phyloP scores from a whole-genome alignment of 352 stramenopile species.

The Phytophthora capsici region DNA sequence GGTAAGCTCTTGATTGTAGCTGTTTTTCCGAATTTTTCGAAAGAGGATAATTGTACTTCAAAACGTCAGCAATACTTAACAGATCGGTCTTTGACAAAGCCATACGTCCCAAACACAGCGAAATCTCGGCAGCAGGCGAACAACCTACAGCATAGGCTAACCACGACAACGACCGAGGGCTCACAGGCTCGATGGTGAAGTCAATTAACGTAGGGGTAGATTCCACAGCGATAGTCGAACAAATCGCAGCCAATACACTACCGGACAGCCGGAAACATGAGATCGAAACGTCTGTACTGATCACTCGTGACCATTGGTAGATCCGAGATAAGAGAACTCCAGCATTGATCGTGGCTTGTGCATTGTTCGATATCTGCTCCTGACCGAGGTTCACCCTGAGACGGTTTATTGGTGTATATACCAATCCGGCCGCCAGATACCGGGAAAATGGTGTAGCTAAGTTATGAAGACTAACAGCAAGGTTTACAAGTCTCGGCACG shows the following conservation, averaged over 20 bases:
- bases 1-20: background rate
- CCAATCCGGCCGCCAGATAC: background rate
- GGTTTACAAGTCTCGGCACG: background rate
- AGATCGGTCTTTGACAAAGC: background rate
- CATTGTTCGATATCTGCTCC: background rate
- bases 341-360: no score
- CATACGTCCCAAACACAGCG: background rate
- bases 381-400: background rate
- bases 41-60: background rate
- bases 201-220: background rate
- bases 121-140: background rate
- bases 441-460: background rate
- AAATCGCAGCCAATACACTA: background rate
- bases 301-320: no score
- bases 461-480: background rate
- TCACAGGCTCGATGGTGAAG: background rate
- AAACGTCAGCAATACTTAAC: background rate
- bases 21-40: background rate
- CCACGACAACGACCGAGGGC: background rate
- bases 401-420: background rate
- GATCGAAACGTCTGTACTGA: background rate
- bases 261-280: background rate
- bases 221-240: background rate
- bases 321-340: background rate
- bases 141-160: background rate